Percentiles rank a stretch among this genome's conserved stretches.
Conservation (phyloP, 768 basidiomycete species). For the Agrocybe praecox region DNA sequence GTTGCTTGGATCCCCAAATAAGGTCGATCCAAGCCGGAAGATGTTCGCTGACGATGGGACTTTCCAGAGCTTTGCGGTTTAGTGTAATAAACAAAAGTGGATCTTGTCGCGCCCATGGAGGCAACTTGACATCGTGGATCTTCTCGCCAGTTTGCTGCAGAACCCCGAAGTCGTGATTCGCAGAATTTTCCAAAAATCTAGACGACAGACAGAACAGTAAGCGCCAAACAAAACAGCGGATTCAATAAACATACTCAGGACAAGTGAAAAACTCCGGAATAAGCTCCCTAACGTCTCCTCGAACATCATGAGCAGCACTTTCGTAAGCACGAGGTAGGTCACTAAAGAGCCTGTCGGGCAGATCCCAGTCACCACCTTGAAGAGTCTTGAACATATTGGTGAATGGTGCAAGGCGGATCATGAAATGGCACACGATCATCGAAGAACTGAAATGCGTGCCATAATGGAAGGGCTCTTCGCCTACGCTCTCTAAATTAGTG, state of each 20-base stretch:
- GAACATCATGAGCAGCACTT: conserved; percentile 82
- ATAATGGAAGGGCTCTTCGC: conserved; percentile 88
- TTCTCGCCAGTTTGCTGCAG: conserved; percentile 74
- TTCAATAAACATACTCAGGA: conserved; percentile 60
- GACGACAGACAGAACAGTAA: neutral
- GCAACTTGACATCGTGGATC: conserved; percentile 87
- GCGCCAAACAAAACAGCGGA: neutral
- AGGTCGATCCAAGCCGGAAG: conserved; percentile 92
- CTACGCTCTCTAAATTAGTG: conserved; percentile 73
- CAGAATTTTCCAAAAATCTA: conserved; percentile 83
- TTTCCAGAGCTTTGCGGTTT: conserved; percentile 89
- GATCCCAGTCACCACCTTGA: conserved; percentile 93
- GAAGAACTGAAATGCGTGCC: conserved; percentile 96
- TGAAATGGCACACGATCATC: conserved; percentile 95
- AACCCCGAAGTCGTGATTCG: conserved; percentile 78
- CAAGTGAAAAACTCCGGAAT: conserved; percentile 89
- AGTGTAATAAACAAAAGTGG: conserved; percentile 79
- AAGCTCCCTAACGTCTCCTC: conserved; percentile 92
- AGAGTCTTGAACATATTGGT: conserved; percentile 95
- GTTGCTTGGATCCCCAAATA: conserved; percentile 89
- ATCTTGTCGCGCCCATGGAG: conserved; percentile 87
- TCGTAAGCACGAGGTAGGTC: conserved; percentile 81
- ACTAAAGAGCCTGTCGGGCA: conserved; percentile 88
- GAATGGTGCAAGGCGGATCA: conserved; percentile 88
- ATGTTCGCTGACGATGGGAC: conserved; percentile 81